Evolutionary conservation across 1,284 basidiomycete genomes (phyloP).

Genomic region (Peniophora sp.): DNA sequence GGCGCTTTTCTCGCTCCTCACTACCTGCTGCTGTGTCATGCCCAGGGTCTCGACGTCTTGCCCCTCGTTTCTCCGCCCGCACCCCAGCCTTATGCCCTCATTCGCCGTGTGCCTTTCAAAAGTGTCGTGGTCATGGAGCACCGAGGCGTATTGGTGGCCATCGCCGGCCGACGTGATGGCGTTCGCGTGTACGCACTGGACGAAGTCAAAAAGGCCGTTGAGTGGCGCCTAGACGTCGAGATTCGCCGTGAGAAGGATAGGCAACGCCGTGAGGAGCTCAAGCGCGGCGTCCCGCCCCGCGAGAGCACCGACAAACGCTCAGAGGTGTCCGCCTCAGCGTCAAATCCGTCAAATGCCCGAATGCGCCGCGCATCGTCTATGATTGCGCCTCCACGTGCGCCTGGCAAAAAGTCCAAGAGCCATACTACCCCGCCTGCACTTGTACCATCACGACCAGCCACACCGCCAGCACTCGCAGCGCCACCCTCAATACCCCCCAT

Average conservation of each 20-base stretch:
- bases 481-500: background rate
- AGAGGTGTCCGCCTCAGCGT: constrained; percentile 21
- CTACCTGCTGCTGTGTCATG: constrained; percentile 74
- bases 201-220: constrained; percentile 72
- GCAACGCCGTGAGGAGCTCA: constrained; percentile 54
- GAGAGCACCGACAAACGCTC: constrained; percentile 23
- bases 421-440: background rate
- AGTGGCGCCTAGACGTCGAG: constrained; percentile 80
- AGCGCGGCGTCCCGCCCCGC: constrained; percentile 29
- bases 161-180: constrained; percentile 73
- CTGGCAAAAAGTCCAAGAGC: background rate
- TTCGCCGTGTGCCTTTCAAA: constrained; percentile 73
- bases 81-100: constrained; percentile 68
- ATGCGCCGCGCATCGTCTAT: background rate
- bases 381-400: background rate
- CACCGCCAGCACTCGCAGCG: background rate
- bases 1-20: constrained; percentile 73
- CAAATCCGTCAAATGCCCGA: constrained; percentile 13
- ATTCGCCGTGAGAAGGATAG: constrained; percentile 64
- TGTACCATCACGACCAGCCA: background rate
- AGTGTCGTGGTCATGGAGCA: constrained; percentile 85
- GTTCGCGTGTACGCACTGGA: constrained; percentile 80
- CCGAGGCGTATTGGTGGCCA: constrained; percentile 75
- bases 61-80: constrained; percentile 65
- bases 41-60: constrained; percentile 74